These are phyloP conservation scores for Tetracentron sinense DNA, from an alignment of 164 flowering plant genomes.

Conservation along the genomic window DNA sequence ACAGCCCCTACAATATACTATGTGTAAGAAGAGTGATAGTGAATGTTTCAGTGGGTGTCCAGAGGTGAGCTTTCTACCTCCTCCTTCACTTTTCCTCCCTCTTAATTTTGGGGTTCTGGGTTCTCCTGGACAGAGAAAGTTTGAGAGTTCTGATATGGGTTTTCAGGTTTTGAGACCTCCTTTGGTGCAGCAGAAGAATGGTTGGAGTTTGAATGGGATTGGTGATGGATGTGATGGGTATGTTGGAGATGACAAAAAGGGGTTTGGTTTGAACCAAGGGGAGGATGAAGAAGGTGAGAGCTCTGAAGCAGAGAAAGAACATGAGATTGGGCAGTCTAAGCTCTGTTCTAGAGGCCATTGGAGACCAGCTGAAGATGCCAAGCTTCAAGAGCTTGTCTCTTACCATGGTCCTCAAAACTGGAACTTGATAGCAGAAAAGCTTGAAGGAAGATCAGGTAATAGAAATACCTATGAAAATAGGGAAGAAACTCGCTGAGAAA, in stretches of 20 bases:
- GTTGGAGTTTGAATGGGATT: slow-evolving; percentile 10
- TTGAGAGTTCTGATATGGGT: slow-evolving; percentile 10
- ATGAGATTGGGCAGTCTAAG: slow-evolving; percentile 24
- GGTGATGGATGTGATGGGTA: slow-evolving; percentile 2
- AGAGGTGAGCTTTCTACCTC: slow-evolving; percentile 12
- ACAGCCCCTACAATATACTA: slow-evolving; percentile 11
- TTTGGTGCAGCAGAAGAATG: slow-evolving; percentile 11
- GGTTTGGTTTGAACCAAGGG: slow-evolving; percentile 4
- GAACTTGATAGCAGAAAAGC: slow-evolving; percentile 77
- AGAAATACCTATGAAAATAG: neutral
- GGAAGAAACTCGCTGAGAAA: neutral
- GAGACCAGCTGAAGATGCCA: slow-evolving; percentile 71
- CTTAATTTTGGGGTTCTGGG: slow-evolving; percentile 4
- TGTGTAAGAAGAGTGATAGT: slow-evolving; percentile 9
- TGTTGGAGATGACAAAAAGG: slow-evolving; percentile 7
- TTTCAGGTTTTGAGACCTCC: slow-evolving; percentile 14
- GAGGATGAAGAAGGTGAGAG: slow-evolving; percentile 9
- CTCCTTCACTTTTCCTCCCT: slow-evolving; percentile 3
- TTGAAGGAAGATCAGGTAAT: slow-evolving; percentile 84
- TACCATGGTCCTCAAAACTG: slow-evolving; percentile 82
- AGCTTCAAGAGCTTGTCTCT: slow-evolving; percentile 64
- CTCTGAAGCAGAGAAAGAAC: slow-evolving; percentile 2
- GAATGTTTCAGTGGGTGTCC: slow-evolving; percentile 13
- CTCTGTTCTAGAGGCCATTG: slow-evolving; percentile 72
- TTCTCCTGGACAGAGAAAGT: slow-evolving; percentile 9